phyloP scores from a whole-genome alignment of 768 basidiomycete genomes.

The Zangia roseola region DNA sequence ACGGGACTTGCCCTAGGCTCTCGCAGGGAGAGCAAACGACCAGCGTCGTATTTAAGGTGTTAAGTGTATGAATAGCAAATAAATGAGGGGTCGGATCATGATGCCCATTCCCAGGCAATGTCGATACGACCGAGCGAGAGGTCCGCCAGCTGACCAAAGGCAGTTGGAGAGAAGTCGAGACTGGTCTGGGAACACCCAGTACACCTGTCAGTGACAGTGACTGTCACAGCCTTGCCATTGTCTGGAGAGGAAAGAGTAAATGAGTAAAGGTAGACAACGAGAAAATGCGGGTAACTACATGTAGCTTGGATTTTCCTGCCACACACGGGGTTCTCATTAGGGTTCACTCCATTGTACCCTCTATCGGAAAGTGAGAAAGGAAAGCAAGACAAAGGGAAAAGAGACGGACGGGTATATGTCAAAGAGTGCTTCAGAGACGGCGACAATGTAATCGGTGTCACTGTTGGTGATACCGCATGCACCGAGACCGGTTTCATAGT shows the following conservation, averaged over 20 bases:
- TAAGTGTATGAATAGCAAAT: constrained; percentile 27
- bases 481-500: constrained; percentile 36
- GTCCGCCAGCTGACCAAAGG: constrained; percentile 51
- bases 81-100: constrained; percentile 8
- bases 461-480: constrained; percentile 40
- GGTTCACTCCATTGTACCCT: constrained; percentile 48
- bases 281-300: constrained; percentile 42
- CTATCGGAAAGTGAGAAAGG: constrained; percentile 32
- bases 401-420: constrained; percentile 35
- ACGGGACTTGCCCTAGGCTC: constrained; percentile 23
- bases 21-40: constrained; percentile 27
- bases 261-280: constrained; percentile 4
- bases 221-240: constrained; percentile 46
- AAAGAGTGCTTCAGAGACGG: constrained; percentile 34
- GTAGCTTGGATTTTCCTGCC: constrained; percentile 38
- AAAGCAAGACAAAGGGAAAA: neutral
- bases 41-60: constrained; percentile 13
- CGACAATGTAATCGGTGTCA: constrained; percentile 32
- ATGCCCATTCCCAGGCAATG: constrained; percentile 52
- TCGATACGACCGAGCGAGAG: constrained; percentile 49
- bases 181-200: constrained; percentile 46
- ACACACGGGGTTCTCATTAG: constrained; percentile 77
- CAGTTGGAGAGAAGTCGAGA: constrained; percentile 63
- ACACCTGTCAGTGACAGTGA: constrained; percentile 64
- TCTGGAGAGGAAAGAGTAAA: constrained; percentile 37